A percentile compares a stretch with the other conserved stretches of the same genome.
phyloP scores from a whole-genome alignment of 495 filamentous ascomycete genomes.

The Articulospora tetracladia region DNA sequence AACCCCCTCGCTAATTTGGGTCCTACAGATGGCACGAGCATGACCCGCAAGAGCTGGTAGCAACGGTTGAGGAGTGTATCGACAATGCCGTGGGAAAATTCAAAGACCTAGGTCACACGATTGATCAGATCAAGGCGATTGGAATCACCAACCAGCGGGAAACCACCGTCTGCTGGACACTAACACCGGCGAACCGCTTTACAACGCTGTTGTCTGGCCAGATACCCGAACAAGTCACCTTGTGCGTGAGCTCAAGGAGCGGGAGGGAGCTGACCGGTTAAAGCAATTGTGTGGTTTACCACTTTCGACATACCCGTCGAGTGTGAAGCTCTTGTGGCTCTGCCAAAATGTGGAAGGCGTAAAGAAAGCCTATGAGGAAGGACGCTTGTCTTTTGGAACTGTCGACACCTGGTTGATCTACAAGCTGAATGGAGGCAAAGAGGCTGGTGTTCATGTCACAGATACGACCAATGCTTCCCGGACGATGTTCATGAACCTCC shows the following conservation, averaged over 20 bases:
- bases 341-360: conserved; percentile 69
- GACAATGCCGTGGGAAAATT: conserved; percentile 76
- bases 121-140: conserved; percentile 74
- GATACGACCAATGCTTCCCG: conserved; percentile 90
- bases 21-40: conserved; percentile 85
- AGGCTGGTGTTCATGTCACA: conserved; percentile 68
- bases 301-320: conserved; percentile 90
- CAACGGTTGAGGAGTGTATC: conserved; percentile 80
- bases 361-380: conserved; percentile 72
- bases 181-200: conserved; percentile 77
- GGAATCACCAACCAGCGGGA: conserved; percentile 96
- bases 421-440: conserved; percentile 79
- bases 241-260: conserved; percentile 74
- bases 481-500: conserved; percentile 96
- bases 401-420: conserved; percentile 92
- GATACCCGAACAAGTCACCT: conserved; percentile 80
- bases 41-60: conserved; percentile 75
- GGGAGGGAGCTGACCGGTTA: conserved; percentile 63
- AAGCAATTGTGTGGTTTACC: conserved; percentile 79
- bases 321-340: conserved; percentile 86
- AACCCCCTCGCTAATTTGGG: conserved; percentile 1
- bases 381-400: conserved; percentile 85
- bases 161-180: conserved; percentile 87
- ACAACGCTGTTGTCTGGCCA: conserved; percentile 92
- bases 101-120: conserved; percentile 62